phyloP scores from a whole-genome alignment of 2,329 filamentous ascomycete genomes.

The Didymella exigua region DNA sequence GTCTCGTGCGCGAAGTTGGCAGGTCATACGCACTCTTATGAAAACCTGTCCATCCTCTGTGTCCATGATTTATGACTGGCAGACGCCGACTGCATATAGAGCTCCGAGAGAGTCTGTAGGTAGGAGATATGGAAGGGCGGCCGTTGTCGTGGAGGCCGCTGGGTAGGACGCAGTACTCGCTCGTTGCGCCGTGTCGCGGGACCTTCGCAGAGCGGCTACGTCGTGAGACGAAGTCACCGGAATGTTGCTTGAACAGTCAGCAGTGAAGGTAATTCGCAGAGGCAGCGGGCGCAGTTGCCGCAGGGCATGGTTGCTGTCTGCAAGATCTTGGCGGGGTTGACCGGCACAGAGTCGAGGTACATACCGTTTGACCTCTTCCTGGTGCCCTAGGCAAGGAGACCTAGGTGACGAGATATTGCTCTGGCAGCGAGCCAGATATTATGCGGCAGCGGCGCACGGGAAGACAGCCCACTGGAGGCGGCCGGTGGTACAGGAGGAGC shows the following conservation, averaged over 20 bases:
- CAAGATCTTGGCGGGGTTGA: slow-evolving; percentile 25
- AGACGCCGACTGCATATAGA: slow-evolving; percentile 45
- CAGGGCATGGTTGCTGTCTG: slow-evolving; percentile 17
- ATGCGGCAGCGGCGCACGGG: slow-evolving; percentile 43
- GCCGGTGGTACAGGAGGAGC: slow-evolving; percentile 13
- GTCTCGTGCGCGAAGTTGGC: background rate
- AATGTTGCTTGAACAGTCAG: slow-evolving; percentile 32
- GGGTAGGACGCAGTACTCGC: slow-evolving; percentile 21
- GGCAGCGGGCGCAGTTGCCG: slow-evolving; percentile 10
- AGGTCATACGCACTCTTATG: slow-evolving; percentile 69
- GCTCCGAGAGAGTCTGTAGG: slow-evolving; percentile 16
- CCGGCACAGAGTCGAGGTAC: slow-evolving; percentile 6
- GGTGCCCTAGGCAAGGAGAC: slow-evolving; percentile 39
- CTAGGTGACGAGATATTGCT: slow-evolving; percentile 34
- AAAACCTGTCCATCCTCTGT: slow-evolving; percentile 90
- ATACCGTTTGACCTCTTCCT: slow-evolving; percentile 23
- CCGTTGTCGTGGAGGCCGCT: slow-evolving; percentile 19
- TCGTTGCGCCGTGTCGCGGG: slow-evolving; percentile 23
- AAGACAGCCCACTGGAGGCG: slow-evolving; percentile 34
- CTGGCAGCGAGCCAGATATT: slow-evolving; percentile 38
- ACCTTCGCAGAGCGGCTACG: slow-evolving; percentile 28
- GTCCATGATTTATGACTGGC: slow-evolving; percentile 63
- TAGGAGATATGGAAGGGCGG: slow-evolving; percentile 11
- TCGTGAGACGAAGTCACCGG: slow-evolving; percentile 30
- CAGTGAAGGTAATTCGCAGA: slow-evolving; percentile 10